These are phyloP conservation scores for Zygosaccharomyces siamensis DNA, from an alignment of 805 yeast genomes.

Conservation along the genomic window DNA sequence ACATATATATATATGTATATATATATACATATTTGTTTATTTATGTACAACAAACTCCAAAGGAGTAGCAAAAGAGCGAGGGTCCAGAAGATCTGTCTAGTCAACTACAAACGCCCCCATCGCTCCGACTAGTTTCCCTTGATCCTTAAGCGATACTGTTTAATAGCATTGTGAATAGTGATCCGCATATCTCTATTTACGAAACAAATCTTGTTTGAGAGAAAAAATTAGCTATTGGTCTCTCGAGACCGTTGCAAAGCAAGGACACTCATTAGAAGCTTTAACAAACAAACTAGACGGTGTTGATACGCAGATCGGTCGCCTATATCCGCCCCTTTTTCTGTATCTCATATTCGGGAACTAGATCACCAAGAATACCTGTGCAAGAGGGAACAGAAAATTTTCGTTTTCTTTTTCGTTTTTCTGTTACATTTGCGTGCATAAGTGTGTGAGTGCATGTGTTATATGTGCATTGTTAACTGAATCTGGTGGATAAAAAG, in stretches of 20 bases:
- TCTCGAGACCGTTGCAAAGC: conserved; percentile 6
- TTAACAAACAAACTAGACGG: not conserved
- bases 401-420: too few relatives aligned
- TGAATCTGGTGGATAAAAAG: too few relatives aligned
- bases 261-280: not conserved
- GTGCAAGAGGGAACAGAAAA: too few relatives aligned
- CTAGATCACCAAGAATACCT: not conserved
- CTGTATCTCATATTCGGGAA: not conserved
- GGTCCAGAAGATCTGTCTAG: too few relatives aligned
- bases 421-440: too few relatives aligned
- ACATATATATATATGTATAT: too few relatives aligned
- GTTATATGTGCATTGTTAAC: not conserved
- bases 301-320: not conserved
- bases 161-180: not conserved
- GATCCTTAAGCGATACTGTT: not conserved
- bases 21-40: too few relatives aligned
- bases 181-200: not conserved
- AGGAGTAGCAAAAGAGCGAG: too few relatives aligned
- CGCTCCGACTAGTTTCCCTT: not conserved
- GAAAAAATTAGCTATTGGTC: not conserved
- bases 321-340: not conserved
- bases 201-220: not conserved
- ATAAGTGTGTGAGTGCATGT: not conserved
- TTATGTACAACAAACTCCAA: too few relatives aligned
- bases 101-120: not conserved